These are phyloP conservation scores for Termitomyces sp. DNA, from an alignment of 1,284 basidiomycete species.

Conservation along the genomic window DNA sequence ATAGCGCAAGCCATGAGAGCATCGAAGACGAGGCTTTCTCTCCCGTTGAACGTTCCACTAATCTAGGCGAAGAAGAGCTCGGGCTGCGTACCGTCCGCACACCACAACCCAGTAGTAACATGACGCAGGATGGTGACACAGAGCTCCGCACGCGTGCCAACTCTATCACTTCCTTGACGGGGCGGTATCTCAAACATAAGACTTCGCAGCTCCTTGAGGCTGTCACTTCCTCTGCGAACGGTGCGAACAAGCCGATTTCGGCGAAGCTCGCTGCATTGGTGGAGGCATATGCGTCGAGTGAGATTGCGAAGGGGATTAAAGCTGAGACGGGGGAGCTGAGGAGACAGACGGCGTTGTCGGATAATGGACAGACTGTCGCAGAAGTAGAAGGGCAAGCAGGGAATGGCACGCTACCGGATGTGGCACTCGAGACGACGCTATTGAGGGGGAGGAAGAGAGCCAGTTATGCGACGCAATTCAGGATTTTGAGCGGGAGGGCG, in stretches of 20 bases:
- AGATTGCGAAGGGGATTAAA: conserved; percentile 58
- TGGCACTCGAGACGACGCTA: conserved; percentile 59
- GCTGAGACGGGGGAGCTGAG: conserved; percentile 57
- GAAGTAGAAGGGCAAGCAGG: conserved; percentile 17
- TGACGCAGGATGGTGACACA: conserved; percentile 41
- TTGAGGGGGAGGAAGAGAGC: conserved; percentile 81
- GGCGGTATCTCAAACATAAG: conserved; percentile 63
- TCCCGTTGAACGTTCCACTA: conserved; percentile 34
- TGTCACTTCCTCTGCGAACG: conserved; percentile 41
- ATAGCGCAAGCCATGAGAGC: conserved; percentile 24
- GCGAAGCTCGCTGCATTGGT: conserved; percentile 76
- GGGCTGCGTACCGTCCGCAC: conserved; percentile 35
- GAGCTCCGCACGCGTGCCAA: conserved; percentile 46
- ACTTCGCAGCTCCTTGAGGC: conserved; percentile 74
- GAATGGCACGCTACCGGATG: conserved; percentile 50
- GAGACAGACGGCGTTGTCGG: conserved; percentile 26
- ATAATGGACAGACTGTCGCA: conserved; percentile 22
- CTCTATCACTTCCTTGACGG: conserved; percentile 44
- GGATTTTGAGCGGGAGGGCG: conserved; percentile 89
- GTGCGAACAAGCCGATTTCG: conserved; percentile 39
- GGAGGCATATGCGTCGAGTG: conserved; percentile 64
- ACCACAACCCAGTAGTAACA: conserved; percentile 23
- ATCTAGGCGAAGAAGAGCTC: conserved; percentile 62
- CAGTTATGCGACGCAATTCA: conserved; percentile 85
- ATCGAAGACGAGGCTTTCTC: conserved; percentile 28